Conservation (phyloP, 306 rosid species). For the Vigna hirtella region DNA sequence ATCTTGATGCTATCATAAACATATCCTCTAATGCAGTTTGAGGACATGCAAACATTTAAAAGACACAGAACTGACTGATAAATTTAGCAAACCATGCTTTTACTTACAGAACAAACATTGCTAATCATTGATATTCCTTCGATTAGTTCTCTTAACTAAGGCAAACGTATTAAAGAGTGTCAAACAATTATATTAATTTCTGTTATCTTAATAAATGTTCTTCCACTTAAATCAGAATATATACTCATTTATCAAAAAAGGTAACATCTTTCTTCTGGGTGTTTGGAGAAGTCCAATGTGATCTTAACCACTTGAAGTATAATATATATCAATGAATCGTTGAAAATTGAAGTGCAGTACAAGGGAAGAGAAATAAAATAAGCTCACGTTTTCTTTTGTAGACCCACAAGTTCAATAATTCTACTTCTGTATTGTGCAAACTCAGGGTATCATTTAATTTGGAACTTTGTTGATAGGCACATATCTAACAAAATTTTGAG, state of each 20-base stretch:
- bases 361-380: slow-evolving; percentile 47
- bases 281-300: neutral
- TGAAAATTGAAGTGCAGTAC: slow-evolving; percentile 39
- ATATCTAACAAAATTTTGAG: too few relatives aligned
- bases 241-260: slow-evolving; percentile 33
- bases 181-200: slow-evolving; percentile 35
- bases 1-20: neutral
- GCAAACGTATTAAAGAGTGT: slow-evolving; percentile 27
- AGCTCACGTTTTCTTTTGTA: slow-evolving; percentile 24
- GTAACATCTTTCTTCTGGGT: neutral
- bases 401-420: slow-evolving; percentile 41
- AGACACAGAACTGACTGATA: neutral
- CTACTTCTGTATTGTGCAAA: slow-evolving; percentile 9
- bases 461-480: too few relatives aligned
- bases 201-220: slow-evolving; percentile 30
- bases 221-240: slow-evolving; percentile 31
- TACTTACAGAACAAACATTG: slow-evolving; percentile 10
- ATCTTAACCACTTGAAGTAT: slow-evolving; percentile 11
- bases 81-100: neutral
- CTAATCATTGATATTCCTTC: slow-evolving; percentile 40
- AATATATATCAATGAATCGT: slow-evolving; percentile 21
- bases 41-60: neutral
- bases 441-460: slow-evolving; percentile 31
- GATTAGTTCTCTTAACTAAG: slow-evolving; percentile 3
- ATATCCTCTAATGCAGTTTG: neutral